Conservation (phyloP, 768 basidiomycete genomes). For the Boletus pseudo-olivaceus region DNA sequence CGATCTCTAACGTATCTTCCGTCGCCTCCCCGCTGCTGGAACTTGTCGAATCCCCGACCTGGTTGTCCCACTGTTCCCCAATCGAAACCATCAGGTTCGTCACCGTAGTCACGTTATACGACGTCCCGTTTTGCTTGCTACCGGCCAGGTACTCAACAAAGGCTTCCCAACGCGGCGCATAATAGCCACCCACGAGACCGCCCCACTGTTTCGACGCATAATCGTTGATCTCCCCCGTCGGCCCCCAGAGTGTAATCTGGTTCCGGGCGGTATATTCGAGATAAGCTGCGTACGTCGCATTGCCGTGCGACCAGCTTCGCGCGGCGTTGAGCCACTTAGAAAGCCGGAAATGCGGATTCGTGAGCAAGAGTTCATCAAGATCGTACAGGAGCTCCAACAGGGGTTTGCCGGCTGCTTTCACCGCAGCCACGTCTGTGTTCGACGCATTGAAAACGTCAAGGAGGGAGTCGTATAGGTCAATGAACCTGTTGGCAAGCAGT, state of each 20-base stretch:
- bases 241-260: constrained; percentile 44
- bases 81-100: constrained; percentile 28
- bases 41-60: constrained; percentile 15
- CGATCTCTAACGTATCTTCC: constrained; percentile 25
- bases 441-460: constrained; percentile 27
- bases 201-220: constrained; percentile 45
- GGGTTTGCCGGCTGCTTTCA: constrained; percentile 24
- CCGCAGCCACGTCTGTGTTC: constrained; percentile 15
- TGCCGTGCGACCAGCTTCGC: constrained; percentile 25
- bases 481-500: constrained; percentile 38
- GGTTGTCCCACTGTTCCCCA: constrained; percentile 31
- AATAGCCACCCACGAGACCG: constrained; percentile 38
- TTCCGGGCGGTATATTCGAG: constrained; percentile 40
- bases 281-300: constrained; percentile 32
- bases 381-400: constrained; percentile 32
- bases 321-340: constrained; percentile 37
- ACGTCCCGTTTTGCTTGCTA: constrained; percentile 24
- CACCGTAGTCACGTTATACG: constrained; percentile 29
- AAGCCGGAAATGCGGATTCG: constrained; percentile 33
- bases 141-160: constrained; percentile 34
- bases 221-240: constrained; percentile 39
- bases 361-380: constrained; percentile 34
- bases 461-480: constrained; percentile 31
- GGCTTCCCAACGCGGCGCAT: constrained; percentile 33
- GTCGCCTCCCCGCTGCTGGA: constrained; percentile 9